These are phyloP conservation scores for Telfairia occidentalis DNA, from an alignment of 331 rosid genomes.

Conservation along the genomic window DNA sequence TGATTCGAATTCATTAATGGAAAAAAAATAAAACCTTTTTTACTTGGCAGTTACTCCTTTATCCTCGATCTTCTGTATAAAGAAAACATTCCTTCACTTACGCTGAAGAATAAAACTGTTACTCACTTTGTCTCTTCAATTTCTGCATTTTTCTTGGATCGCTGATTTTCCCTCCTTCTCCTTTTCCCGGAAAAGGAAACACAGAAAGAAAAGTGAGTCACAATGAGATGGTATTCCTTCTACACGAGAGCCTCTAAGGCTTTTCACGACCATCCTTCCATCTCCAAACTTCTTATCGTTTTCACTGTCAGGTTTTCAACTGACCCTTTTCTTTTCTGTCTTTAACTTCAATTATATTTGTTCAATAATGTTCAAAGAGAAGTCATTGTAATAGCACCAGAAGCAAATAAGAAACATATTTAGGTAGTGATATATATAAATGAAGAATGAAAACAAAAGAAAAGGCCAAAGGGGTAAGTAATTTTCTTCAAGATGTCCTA, in stretches of 20 bases:
- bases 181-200: background rate
- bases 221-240: slow-evolving; percentile 7
- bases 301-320: slow-evolving; percentile 7
- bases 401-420: background rate
- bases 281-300: slow-evolving; percentile 9
- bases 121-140: background rate
- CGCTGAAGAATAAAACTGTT: background rate
- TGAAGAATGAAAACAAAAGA: too few species aligned
- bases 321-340: background rate
- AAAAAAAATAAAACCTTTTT: background rate
- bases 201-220: background rate
- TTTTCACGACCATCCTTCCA: slow-evolving; percentile 3
- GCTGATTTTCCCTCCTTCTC: background rate
- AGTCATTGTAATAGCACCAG: background rate
- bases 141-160: background rate
- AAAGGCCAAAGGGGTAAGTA: background rate
- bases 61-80: background rate
- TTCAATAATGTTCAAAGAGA: background rate
- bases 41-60: slow-evolving; percentile 6
- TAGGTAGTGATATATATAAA: background rate
- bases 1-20: background rate
- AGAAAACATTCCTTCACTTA: background rate
- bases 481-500: background rate
- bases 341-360: background rate
- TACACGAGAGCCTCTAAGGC: slow-evolving; percentile 5